Evolutionary conservation across 1,284 basidiomycete species (phyloP).

Genomic region (Exobasidium rhododendri): DNA sequence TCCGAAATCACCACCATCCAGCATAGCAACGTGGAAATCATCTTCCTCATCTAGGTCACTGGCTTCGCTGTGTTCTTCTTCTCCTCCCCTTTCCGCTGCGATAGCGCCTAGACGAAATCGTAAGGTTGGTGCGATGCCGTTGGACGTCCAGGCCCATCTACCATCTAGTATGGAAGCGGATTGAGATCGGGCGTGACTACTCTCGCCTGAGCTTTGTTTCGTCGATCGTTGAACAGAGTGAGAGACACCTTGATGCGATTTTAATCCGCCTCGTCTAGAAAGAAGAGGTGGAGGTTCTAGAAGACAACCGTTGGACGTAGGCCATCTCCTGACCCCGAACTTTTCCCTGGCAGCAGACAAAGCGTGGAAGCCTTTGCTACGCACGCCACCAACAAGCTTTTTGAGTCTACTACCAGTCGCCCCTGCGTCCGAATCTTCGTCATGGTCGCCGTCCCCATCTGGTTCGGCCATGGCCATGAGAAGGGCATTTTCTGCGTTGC

Average conservation of each 20-base stretch:
- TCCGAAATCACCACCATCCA: constrained; percentile 9
- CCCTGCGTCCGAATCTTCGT: constrained; percentile 8
- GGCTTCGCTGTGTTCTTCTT: constrained; percentile 2
- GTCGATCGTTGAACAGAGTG: not conserved
- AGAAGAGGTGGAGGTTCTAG: constrained; percentile 11
- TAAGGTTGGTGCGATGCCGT: not conserved
- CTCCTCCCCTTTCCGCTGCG: not conserved
- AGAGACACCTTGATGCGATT: not conserved
- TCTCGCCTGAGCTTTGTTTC: not conserved
- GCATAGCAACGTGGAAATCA: constrained; percentile 16
- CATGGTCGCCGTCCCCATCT: constrained; percentile 1
- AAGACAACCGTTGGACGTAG: not conserved
- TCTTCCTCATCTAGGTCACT: constrained; percentile 16
- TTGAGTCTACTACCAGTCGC: not conserved
- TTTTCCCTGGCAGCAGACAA: not conserved
- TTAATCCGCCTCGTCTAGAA: constrained; percentile 5
- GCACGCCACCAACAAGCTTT: not conserved
- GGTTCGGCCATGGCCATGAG: constrained; percentile 11
- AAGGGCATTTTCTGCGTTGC: not conserved
- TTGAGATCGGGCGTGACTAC: not conserved
- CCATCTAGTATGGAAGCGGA: not conserved
- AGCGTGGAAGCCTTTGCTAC: not conserved
- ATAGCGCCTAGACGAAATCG: not conserved
- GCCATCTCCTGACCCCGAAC: not conserved
- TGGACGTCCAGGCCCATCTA: not conserved